These are phyloP conservation scores for Vanrija sp. DNA, from an alignment of 1,284 basidiomycete species.

Conservation along the genomic window DNA sequence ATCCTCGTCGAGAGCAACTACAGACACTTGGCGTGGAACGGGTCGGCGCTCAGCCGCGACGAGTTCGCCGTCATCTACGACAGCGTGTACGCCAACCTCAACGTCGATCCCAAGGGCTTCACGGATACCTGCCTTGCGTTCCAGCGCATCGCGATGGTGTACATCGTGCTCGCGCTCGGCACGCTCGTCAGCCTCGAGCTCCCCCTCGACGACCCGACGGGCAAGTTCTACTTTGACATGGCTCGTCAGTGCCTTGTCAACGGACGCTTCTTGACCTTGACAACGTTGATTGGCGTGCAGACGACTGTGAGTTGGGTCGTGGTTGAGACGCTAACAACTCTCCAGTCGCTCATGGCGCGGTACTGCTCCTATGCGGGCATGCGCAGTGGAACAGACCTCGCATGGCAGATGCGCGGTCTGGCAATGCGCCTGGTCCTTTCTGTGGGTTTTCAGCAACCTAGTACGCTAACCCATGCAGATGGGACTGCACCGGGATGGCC, in stretches of 20 bases:
- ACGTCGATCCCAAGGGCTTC: constrained; percentile 7
- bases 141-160: constrained; percentile 29
- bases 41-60: constrained; percentile 12
- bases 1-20: constrained; percentile 25
- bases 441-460: background rate
- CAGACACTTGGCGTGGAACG: constrained; percentile 25
- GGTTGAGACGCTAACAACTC: background rate
- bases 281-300: constrained; percentile 35
- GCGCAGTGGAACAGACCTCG: constrained; percentile 1
- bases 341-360: constrained; percentile 1
- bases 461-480: constrained; percentile 5
- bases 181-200: constrained; percentile 34
- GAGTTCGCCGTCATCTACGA: constrained; percentile 22
- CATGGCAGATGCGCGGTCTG: constrained; percentile 25
- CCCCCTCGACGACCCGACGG: constrained; percentile 25
- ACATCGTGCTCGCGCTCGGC: constrained; percentile 31
- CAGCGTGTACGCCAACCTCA: constrained; percentile 5
- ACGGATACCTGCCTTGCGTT: background rate
- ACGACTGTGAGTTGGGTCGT: constrained; percentile 9
- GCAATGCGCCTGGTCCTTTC: constrained; percentile 27
- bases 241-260: constrained; percentile 29
- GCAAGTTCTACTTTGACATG: constrained; percentile 26
- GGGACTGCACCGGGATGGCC: constrained; percentile 27
- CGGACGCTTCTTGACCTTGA: constrained; percentile 29
- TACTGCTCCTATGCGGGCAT: constrained; percentile 6